These are phyloP conservation scores for Epichloe gansuensis DNA, from an alignment of 2,329 filamentous ascomycete genomes.

Conservation along the genomic window DNA sequence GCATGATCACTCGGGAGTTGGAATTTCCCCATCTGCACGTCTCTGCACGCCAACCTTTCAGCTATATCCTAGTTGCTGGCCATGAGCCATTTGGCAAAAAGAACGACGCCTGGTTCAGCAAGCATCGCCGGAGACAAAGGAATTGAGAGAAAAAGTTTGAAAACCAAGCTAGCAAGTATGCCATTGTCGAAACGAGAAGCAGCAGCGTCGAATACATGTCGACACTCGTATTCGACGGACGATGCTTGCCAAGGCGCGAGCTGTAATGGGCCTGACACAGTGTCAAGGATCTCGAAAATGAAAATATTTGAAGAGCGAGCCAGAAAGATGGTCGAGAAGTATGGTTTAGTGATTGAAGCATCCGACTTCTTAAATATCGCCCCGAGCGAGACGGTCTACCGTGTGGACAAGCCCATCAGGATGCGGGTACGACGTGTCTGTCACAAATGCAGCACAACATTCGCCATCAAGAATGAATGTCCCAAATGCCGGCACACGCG, in stretches of 20 bases:
- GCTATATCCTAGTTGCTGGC: neutral
- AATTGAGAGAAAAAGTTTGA: slow-evolving; percentile 33
- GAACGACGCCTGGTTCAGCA: slow-evolving; percentile 13
- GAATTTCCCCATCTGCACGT: neutral
- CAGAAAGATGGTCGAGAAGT: slow-evolving; percentile 40
- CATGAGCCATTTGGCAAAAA: neutral
- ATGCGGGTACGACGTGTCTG: slow-evolving; percentile 70
- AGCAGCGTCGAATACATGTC: slow-evolving; percentile 10
- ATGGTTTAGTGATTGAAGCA: slow-evolving; percentile 42
- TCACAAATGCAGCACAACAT: slow-evolving; percentile 66
- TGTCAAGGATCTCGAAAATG: slow-evolving; percentile 31
- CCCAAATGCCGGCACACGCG: slow-evolving; percentile 63
- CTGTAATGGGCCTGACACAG: slow-evolving; percentile 14
- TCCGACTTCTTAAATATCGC: slow-evolving; percentile 37
- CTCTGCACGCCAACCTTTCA: neutral
- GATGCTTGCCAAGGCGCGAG: slow-evolving; percentile 15
- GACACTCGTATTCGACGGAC: slow-evolving; percentile 7
- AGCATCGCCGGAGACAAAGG: slow-evolving; percentile 31
- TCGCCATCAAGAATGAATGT: slow-evolving; percentile 62
- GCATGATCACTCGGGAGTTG: neutral
- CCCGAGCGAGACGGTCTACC: slow-evolving; percentile 41
- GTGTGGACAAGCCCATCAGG: slow-evolving; percentile 62
- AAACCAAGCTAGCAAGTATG: slow-evolving; percentile 38
- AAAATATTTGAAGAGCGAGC: slow-evolving; percentile 44
- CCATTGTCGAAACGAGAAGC: slow-evolving; percentile 22